These are phyloP conservation scores for Suillus plorans DNA, from an alignment of 768 basidiomycete species.

Conservation along the genomic window DNA sequence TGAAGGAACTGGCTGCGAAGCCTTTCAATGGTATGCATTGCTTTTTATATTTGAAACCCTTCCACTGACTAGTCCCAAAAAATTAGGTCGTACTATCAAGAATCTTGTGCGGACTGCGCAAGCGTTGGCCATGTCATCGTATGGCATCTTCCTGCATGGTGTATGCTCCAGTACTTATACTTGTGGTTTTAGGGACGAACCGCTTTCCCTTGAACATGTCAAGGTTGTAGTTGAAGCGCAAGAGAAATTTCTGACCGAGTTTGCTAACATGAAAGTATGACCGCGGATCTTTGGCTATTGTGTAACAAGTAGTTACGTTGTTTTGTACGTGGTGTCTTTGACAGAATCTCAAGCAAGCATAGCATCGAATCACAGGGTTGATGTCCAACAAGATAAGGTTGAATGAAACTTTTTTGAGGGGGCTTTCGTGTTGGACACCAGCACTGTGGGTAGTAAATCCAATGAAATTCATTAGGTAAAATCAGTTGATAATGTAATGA, in stretches of 20 bases:
- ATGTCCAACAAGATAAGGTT: too few species aligned
- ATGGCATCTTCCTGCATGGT: not conserved
- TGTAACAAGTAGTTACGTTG: not conserved
- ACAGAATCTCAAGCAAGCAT: too few species aligned
- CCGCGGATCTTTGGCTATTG: not conserved
- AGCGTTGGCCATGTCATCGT: constrained; percentile 27
- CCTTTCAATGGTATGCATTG: constrained; percentile 25
- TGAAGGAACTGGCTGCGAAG: constrained; percentile 24
- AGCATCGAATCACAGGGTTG: too few species aligned
- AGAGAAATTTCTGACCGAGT: constrained; percentile 27
- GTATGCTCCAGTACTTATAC: not conserved
- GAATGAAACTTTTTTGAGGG: too few species aligned
- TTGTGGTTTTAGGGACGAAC: constrained; percentile 10
- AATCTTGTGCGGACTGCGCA: constrained; percentile 33
- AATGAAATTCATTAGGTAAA: too few species aligned
- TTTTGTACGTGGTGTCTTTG: not conserved
- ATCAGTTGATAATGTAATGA: too few species aligned
- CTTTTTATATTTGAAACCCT: not conserved
- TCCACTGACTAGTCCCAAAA: not conserved
- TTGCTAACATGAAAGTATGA: constrained; percentile 8
- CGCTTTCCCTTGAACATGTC: constrained; percentile 19
- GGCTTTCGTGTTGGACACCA: too few species aligned
- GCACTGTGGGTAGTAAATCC: too few species aligned
- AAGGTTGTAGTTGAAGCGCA: constrained; percentile 24
- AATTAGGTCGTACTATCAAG: constrained; percentile 28